A percentile compares a stretch with the other conserved stretches of the same genome.
Conservation (phyloP, 768 basidiomycete species). For the Filobasidium floriforme region DNA sequence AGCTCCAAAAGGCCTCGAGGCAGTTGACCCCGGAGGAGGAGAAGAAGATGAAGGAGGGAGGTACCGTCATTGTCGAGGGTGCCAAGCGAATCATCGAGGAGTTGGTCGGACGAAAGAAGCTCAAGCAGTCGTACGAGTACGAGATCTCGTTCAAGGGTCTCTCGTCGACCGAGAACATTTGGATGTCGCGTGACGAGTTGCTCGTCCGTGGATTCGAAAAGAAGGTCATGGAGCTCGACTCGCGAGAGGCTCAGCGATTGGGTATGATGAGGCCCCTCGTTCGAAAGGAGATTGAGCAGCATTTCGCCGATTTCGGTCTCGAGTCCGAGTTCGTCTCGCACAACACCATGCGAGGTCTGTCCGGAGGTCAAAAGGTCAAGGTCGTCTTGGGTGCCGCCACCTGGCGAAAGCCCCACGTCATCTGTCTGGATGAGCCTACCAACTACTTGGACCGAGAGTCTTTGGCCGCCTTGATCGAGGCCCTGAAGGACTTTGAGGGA, state of each 20-base stretch:
- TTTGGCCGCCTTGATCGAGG: slow-evolving; percentile 94
- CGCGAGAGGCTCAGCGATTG: slow-evolving; percentile 91
- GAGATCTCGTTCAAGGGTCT: slow-evolving; percentile 92
- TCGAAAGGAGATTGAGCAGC: slow-evolving; percentile 97
- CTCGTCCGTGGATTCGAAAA: slow-evolving; percentile 98
- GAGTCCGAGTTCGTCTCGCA: slow-evolving; percentile 98
- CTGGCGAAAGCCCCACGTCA: slow-evolving; percentile 96
- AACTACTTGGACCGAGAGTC: slow-evolving; percentile 99
- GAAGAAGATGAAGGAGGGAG: slow-evolving; percentile 95
- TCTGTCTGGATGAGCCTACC: slow-evolving; percentile 94
- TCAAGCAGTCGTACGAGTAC: slow-evolving; percentile 99
- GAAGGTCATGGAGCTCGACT: slow-evolving; percentile 97
- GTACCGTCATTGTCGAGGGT: slow-evolving; percentile 75
- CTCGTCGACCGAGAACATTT: slow-evolving; percentile 95
- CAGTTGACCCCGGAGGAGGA: slow-evolving; percentile 78
- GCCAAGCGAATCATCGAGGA: slow-evolving; percentile 93
- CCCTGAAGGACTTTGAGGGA: slow-evolving; percentile 94
- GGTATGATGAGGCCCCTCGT: slow-evolving; percentile 93
- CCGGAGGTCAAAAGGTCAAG: slow-evolving; percentile 99
- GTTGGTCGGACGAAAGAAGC: slow-evolving; percentile 83
- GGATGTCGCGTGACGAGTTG: slow-evolving; percentile 92
- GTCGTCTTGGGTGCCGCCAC: slow-evolving; percentile 96
- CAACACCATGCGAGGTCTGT: slow-evolving; percentile 98
- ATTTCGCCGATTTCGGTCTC: slow-evolving; percentile 98
- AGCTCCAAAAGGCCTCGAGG: slow-evolving; percentile 84